phyloP scores from a whole-genome alignment of 257 asterid species.

The Ligustrum vulgare region DNA sequence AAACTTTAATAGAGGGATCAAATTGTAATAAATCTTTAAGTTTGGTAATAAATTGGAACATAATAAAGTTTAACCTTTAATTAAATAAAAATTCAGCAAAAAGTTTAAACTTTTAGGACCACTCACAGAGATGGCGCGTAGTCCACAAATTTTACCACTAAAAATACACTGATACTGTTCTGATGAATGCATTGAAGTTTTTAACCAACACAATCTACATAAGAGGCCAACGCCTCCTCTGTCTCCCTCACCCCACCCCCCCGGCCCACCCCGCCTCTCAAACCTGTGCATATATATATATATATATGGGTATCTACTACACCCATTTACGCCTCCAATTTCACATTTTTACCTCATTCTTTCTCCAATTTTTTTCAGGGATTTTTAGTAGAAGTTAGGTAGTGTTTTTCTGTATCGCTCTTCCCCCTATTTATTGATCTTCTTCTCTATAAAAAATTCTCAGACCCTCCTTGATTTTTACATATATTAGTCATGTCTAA shows the following conservation, averaged over 20 bases:
- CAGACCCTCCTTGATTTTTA: conserved; percentile 21
- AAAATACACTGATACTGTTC: not conserved
- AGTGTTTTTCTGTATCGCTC: not conserved
- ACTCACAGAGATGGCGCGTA: conserved; percentile 6
- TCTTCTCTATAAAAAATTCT: not conserved
- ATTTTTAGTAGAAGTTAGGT: conserved; percentile 25
- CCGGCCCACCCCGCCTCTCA: not conserved
- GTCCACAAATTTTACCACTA: not conserved
- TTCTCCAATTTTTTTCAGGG: conserved; percentile 34
- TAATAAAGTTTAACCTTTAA: too few relatives aligned
- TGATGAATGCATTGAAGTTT: not conserved
- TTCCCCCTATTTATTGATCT: not conserved
- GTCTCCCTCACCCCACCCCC: not conserved
- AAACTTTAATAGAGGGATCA: too few relatives aligned
- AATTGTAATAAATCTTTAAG: too few relatives aligned
- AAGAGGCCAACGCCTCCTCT: conserved; percentile 4
- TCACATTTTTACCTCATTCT: conserved; percentile 22
- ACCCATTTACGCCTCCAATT: conserved; percentile 32
- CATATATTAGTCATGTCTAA: conserved; percentile 56
- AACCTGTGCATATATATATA: conserved; percentile 35
- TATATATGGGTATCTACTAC: not conserved
- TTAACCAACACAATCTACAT: not conserved
- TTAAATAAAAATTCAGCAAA: too few relatives aligned
- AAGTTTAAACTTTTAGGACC: not conserved
- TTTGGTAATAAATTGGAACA: too few relatives aligned